Conservation (phyloP, 768 basidiomycete genomes). For the Trametes meyenii region DNA sequence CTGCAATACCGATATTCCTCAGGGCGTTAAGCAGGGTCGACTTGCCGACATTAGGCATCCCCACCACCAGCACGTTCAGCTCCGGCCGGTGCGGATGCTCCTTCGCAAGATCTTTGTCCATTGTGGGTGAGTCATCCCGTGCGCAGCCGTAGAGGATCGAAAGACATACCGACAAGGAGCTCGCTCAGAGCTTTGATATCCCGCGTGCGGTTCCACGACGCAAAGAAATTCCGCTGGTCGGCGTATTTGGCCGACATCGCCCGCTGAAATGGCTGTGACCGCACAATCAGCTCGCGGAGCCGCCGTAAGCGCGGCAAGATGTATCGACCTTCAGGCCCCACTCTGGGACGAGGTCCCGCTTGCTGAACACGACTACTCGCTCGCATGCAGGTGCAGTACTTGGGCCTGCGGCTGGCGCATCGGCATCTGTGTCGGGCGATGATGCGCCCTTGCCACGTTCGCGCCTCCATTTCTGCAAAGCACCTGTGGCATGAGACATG, state of each 20-base stretch:
- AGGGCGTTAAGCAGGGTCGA: slow-evolving; percentile 92
- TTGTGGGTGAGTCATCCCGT: neutral
- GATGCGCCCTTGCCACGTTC: slow-evolving; percentile 55
- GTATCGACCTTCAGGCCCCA: slow-evolving; percentile 82
- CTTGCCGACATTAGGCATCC: slow-evolving; percentile 99
- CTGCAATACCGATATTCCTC: slow-evolving; percentile 81
- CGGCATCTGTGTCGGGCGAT: slow-evolving; percentile 18
- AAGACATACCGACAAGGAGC: slow-evolving; percentile 72
- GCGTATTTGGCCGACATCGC: slow-evolving; percentile 75
- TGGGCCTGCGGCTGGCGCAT: slow-evolving; percentile 21
- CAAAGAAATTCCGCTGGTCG: slow-evolving; percentile 67
- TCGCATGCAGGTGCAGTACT: slow-evolving; percentile 54
- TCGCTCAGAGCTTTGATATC: slow-evolving; percentile 68
- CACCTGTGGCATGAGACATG: slow-evolving; percentile 42
- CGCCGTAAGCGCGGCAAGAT: neutral
- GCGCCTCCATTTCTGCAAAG: slow-evolving; percentile 66
- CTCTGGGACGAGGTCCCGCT: slow-evolving; percentile 86
- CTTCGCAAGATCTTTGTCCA: slow-evolving; percentile 63
- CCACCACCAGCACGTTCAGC: slow-evolving; percentile 89
- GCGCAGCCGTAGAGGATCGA: neutral
- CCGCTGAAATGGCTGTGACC: slow-evolving; percentile 65
- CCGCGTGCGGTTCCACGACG: slow-evolving; percentile 67
- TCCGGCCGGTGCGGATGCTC: slow-evolving; percentile 70
- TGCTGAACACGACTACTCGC: slow-evolving; percentile 89
- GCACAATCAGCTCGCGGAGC: neutral